Percentiles rank a stretch among this genome's conserved stretches.
Conservation (phyloP, 768 basidiomycete species). For the Rhizopogon vulgaris region DNA sequence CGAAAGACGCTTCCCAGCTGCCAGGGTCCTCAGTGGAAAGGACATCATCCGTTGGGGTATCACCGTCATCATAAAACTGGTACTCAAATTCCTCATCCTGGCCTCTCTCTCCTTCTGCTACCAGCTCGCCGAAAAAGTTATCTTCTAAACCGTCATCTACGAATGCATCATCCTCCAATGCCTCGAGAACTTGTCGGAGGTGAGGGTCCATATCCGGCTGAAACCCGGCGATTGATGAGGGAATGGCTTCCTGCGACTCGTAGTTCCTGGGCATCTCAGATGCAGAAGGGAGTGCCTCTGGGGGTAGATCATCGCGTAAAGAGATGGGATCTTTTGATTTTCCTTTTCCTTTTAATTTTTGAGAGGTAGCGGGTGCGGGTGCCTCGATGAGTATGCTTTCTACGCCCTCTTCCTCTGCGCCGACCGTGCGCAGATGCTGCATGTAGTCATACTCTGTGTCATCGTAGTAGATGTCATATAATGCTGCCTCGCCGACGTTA, state of each 20-base stretch:
- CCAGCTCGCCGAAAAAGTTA: conserved; percentile 69
- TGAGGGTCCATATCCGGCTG: conserved; percentile 97
- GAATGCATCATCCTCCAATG: conserved; percentile 93
- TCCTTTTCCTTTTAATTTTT: conserved; percentile 31
- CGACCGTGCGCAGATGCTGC: conserved; percentile 85
- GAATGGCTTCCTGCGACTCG: conserved; percentile 73
- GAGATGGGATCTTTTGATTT: conserved; percentile 32
- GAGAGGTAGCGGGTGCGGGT: conserved; percentile 52
- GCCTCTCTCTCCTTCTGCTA: conserved; percentile 63
- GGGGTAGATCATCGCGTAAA: conserved; percentile 56
- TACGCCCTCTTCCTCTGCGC: conserved; percentile 71
- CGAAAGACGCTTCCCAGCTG: conserved; percentile 80
- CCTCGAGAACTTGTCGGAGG: conserved; percentile 86
- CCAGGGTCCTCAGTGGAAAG: conserved; percentile 22
- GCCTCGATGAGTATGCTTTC: conserved; percentile 80
- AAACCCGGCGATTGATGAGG: conserved; percentile 79
- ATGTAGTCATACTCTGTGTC: conserved; percentile 98
- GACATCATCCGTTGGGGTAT: conserved; percentile 14
- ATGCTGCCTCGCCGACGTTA: conserved; percentile 80
- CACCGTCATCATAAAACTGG: conserved; percentile 53
- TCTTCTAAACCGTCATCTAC: conserved; percentile 73
- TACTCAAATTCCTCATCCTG: conserved; percentile 58
- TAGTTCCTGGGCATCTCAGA: conserved; percentile 70
- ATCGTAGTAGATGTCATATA: conserved; percentile 91
- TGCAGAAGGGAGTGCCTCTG: conserved; percentile 66